Evolutionary conservation across 306 rosid genomes (phyloP), one percentile per base, ranked within the genome.

Genomic region (Castanea sativa): DNA sequence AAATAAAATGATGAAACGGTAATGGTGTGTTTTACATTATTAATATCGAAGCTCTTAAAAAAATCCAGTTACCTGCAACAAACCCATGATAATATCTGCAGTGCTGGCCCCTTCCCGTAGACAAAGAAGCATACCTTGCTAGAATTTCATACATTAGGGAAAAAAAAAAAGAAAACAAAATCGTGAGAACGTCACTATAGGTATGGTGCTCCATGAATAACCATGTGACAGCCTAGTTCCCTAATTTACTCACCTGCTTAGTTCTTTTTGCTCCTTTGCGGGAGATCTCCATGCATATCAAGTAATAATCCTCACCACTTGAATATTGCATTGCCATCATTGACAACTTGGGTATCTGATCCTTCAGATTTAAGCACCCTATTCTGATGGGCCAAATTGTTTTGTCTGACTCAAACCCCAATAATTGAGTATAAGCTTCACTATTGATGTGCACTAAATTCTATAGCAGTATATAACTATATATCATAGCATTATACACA

Each of bases 121-220:
- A 77, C 92, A 94, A 59, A 94, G 89, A 91, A 94, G 90, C 32
- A 94, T 87, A 15, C 88, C 86, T 1, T 68, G 84, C 97, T 94
- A 78, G 33, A 78, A 75, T 53, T 79, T 64, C 35, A 55, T 51
- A 75, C 56, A 25, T 61, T 29, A 38, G 25, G 11, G 19, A 12
- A 52, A 71, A 29, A 45, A 71, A 29, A 45, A 74, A 45, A 35
- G 76, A 83, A 29, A 68, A 1, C 21, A 56, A 52, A 75, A 76
- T 64, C 41, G 61, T 78, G 73, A 81, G 85, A 70, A 79, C 38
- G n/a, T 55, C 13, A 51, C 59, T 38, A 21, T 76, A 33, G 59
- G 60, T 35, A 20, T 55, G n/a, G 41, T 65, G 45, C 45, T 29
- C 11, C 38, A 67, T 68, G 57, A 41, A 76, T 33, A 68, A 19